These are phyloP conservation scores for Aspergillus melleus DNA, from an alignment of 2,329 filamentous ascomycete species.

Conservation along the genomic window DNA sequence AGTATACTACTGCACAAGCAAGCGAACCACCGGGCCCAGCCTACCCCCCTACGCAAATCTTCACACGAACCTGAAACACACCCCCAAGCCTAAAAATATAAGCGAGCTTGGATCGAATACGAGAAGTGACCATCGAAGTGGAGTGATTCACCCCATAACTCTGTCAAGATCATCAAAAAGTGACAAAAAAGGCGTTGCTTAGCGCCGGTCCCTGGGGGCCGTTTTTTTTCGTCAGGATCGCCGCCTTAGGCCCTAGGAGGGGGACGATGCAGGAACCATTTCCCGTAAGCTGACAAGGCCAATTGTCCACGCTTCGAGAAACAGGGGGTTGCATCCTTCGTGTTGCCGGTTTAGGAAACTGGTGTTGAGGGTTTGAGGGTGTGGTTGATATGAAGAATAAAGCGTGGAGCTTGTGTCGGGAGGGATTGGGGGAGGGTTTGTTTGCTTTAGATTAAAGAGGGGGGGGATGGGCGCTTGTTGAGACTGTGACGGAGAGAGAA, in stretches of 20 bases:
- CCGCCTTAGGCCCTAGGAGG: no score
- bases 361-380: background rate
- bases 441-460: no score
- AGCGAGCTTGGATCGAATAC: background rate
- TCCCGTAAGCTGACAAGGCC: background rate
- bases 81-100: background rate
- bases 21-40: no score
- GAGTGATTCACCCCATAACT: background rate
- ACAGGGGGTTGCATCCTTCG: background rate
- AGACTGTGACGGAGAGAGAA: no score
- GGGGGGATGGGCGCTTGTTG: no score
- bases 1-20: no score
- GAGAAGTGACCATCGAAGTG: background rate
- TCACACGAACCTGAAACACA: background rate
- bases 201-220: background rate
- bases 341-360: background rate
- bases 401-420: no score
- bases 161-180: no score
- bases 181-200: background rate
- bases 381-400: no score
- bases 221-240: background rate
- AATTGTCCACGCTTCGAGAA: no score
- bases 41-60: no score
- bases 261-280: background rate
- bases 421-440: no score